These are phyloP conservation scores for Thymus quinquecostatus DNA, from an alignment of 257 asterid genomes.

Conservation along the genomic window DNA sequence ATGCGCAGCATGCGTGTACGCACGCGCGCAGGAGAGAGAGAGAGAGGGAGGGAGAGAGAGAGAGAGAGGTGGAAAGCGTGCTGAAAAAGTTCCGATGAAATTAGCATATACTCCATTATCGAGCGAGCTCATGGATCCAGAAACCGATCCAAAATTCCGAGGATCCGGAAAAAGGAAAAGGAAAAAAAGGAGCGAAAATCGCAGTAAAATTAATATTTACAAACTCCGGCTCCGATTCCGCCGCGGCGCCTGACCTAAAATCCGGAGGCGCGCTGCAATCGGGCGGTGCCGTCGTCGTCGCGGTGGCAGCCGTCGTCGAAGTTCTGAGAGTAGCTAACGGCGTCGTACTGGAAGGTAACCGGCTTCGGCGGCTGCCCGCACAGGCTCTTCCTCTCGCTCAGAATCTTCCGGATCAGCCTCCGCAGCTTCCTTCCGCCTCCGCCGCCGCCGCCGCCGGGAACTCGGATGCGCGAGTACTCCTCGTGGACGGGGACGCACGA, in stretches of 20 bases:
- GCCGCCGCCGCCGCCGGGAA: constrained; percentile 15
- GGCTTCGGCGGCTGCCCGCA: constrained; percentile 46
- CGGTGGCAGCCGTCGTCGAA: constrained; percentile 71
- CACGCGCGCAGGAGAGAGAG: not conserved
- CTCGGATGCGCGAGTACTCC: constrained; percentile 62
- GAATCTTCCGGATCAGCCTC: constrained; percentile 53
- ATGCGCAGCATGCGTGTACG: not conserved
- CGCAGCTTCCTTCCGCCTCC: constrained; percentile 44
- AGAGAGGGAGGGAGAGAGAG: constrained; percentile 2
- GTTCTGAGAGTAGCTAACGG: constrained; percentile 79
- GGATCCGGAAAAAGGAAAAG: not conserved
- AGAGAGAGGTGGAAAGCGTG: not conserved
- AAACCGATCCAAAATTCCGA: constrained; percentile 6
- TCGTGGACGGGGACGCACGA: constrained; percentile 78
- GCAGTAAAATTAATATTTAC: constrained; percentile 13
- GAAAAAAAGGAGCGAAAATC: not conserved
- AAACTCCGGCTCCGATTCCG: not conserved
- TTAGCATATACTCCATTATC: constrained; percentile 25
- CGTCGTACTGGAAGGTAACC: constrained; percentile 74
- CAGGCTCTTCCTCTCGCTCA: constrained; percentile 65
- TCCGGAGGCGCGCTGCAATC: constrained; percentile 37
- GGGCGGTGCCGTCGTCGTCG: constrained; percentile 42
- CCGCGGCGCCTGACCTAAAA: constrained; percentile 26
- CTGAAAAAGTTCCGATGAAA: constrained; percentile 4
- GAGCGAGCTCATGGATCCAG: constrained; percentile 25